These are phyloP conservation scores for Alloteropsis semialata DNA, from an alignment of 176 grass and related monocot species.

Conservation along the genomic window DNA sequence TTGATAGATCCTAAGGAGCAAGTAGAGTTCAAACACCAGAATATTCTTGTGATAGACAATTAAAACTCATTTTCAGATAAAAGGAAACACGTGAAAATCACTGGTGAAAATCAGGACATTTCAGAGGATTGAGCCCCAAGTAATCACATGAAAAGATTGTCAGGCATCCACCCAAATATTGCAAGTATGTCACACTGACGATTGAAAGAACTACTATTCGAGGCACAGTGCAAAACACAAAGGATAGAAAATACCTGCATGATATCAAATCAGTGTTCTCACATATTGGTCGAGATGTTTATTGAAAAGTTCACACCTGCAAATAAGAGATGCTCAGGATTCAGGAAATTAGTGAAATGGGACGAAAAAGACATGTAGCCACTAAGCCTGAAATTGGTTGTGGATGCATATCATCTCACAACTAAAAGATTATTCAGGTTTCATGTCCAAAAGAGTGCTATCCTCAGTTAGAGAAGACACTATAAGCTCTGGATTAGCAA, in stretches of 20 bases:
- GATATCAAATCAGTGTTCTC: constrained; percentile 60
- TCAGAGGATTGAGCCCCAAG: background rate
- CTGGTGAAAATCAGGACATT: too few species aligned
- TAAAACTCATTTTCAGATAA: background rate
- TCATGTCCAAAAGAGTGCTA: background rate
- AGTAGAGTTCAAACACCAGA: background rate
- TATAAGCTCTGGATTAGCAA: background rate
- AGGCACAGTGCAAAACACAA: background rate
- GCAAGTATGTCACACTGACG: too few species aligned
- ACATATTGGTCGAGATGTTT: constrained; percentile 74
- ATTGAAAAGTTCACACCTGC: constrained; percentile 72
- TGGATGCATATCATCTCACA: background rate
- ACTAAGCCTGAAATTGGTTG: background rate
- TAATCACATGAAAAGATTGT: background rate
- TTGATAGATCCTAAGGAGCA: background rate
- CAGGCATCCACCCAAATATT: too few species aligned
- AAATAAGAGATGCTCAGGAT: constrained; percentile 4
- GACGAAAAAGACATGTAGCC: background rate
- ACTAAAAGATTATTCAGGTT: background rate
- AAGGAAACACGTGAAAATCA: background rate
- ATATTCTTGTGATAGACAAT: background rate
- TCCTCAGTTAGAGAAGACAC: background rate
- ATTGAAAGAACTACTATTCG: background rate
- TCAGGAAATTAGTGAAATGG: background rate
- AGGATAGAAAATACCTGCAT: constrained; percentile 13